Evolutionary conservation across 805 yeast species (phyloP), one percentile per base, ranked within the genome.

Genomic region (Zygosaccharomyces rouxii): DNA sequence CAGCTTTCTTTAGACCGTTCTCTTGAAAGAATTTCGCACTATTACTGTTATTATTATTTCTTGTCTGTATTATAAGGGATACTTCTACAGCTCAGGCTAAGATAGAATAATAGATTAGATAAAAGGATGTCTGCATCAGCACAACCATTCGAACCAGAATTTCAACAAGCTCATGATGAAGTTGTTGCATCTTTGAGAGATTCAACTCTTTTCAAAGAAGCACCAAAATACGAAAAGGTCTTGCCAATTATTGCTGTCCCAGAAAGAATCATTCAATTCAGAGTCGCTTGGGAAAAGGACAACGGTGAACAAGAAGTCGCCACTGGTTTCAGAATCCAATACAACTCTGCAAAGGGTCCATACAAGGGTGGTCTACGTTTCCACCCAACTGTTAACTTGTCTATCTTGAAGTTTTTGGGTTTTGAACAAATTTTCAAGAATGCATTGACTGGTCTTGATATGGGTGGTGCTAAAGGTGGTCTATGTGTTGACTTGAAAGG

Each of bases 381-480:
- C 82, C 98, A 92, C 78, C 97, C 97, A 65, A 77, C 95, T 48
- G 99, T 92, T 62, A 94, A 90, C 76, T 79, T 92, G 65, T 89
- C 97, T 49, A 88, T 92, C 71, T 81, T 92, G 70, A 92, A 92
- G 78, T 92, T 92, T 75, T 79, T 92, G 67, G 99, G 98, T 65
- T 92, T 88, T 72, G 99, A 92, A 78, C 99, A 92, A 77, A 89
- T 89, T 72, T 94, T 92, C 82, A 92, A 92, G 81, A 92, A 92
- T 69, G 98, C 99, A 45, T 79, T 92, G 66, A 92, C 99, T 63
- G 98, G 98, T 66, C 80, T 90, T 63, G 80, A 84, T 81, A 90
- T 92, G 86, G 99, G 99, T 71, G 99, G 99, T 78, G 99, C 96
- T 75, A 92, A 92, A 73, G 99, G 99, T 81, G 99, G 99, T 72